These are phyloP conservation scores for Lactifluus hygrophoroides DNA, from an alignment of 768 basidiomycete genomes.

Conservation along the genomic window DNA sequence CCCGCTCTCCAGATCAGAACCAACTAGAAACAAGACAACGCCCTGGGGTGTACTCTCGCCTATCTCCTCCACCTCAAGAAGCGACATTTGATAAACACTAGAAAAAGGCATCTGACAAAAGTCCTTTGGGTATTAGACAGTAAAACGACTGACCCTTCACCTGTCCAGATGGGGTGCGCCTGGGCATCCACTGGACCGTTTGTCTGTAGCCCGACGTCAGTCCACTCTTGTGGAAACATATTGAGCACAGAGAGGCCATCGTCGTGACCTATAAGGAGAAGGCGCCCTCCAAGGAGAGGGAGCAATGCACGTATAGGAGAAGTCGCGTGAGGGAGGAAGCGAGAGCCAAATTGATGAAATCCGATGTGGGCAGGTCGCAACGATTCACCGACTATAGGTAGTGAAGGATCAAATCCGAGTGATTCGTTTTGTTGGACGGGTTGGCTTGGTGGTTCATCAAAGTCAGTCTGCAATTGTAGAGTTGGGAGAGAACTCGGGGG, in stretches of 20 bases:
- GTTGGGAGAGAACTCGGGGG: constrained; percentile 10
- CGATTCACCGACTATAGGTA: constrained; percentile 41
- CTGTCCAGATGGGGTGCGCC: constrained; percentile 59
- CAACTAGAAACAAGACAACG: constrained; percentile 69
- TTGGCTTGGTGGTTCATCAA: constrained; percentile 16
- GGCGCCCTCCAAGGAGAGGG: constrained; percentile 52
- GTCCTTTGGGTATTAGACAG: neutral
- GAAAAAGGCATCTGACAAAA: neutral
- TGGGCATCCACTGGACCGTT: constrained; percentile 69
- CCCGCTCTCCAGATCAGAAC: constrained; percentile 45
- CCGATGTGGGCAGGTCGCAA: constrained; percentile 56
- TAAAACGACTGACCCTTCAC: constrained; percentile 54
- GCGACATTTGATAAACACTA: constrained; percentile 70
- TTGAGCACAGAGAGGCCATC: constrained; percentile 75
- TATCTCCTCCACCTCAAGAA: constrained; percentile 54
- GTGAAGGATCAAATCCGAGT: constrained; percentile 14
- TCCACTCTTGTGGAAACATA: constrained; percentile 71
- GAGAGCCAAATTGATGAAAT: constrained; percentile 73
- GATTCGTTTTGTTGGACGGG: constrained; percentile 17
- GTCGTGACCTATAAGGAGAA: constrained; percentile 74
- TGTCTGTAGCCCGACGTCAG: constrained; percentile 29
- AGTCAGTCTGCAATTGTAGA: constrained; percentile 23
- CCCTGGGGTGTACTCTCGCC: constrained; percentile 59
- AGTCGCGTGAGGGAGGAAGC: constrained; percentile 75
- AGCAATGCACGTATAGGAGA: constrained; percentile 68